phyloP scores from a whole-genome alignment of 805 yeast genomes.

The Lipomyces starkeyi region DNA sequence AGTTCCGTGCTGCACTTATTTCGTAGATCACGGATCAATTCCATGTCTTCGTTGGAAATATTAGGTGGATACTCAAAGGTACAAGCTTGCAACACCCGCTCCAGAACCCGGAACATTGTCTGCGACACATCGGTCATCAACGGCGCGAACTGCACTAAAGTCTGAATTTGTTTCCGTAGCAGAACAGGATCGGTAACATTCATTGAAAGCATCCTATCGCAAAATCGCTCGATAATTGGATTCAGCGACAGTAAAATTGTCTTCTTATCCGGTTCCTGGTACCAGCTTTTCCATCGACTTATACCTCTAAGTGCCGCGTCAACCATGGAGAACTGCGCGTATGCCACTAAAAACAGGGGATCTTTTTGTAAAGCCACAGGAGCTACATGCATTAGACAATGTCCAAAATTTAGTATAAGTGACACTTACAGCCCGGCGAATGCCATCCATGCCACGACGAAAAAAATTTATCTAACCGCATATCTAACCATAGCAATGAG shows the following conservation, averaged over 20 bases:
- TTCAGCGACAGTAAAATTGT: constrained; percentile 61
- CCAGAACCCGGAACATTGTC: constrained; percentile 81
- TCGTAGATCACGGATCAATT: constrained; percentile 82
- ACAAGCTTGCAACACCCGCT: constrained; percentile 81
- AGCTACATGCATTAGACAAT: constrained; percentile 9
- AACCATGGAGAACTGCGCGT: constrained; percentile 81
- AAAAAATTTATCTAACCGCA: constrained; percentile 73
- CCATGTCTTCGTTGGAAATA: constrained; percentile 64
- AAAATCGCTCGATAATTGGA: constrained; percentile 68
- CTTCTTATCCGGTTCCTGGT: constrained; percentile 62
- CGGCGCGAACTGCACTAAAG: constrained; percentile 93
- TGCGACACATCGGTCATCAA: constrained; percentile 73
- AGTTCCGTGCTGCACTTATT: constrained; percentile 94
- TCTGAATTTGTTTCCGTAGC: constrained; percentile 84
- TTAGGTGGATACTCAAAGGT: constrained; percentile 78
- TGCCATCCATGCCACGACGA: constrained; percentile 52
- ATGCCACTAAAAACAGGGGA: constrained; percentile 70
- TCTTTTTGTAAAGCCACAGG: constrained; percentile 50
- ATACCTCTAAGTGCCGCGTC: constrained; percentile 92
- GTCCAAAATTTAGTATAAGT: neutral
- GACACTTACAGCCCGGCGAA: constrained; percentile 19
- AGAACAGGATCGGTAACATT: constrained; percentile 79
- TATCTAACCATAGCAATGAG: constrained; percentile 81
- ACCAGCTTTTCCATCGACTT: constrained; percentile 95
- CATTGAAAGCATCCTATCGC: constrained; percentile 64